Evolutionary conservation across 2,329 filamentous ascomycete genomes (phyloP), one percentile per base, ranked within the genome.

Genomic region (Lojkania enalia): DNA sequence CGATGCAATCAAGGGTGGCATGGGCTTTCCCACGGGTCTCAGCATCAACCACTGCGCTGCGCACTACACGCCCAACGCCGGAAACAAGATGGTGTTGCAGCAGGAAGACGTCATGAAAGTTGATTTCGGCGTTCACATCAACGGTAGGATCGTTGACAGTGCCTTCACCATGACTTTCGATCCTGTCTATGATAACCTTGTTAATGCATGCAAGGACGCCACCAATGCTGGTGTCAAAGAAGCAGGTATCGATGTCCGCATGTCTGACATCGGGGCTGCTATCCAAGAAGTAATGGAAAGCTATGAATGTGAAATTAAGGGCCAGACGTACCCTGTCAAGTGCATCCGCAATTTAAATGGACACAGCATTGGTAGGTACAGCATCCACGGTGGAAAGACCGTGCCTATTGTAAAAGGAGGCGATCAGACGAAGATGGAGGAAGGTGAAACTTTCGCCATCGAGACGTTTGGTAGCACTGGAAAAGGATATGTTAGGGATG

Each of bases 391-490:
- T 46, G 87, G 84, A 60, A 96, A 96, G 79, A 90, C 88, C 55
- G 89, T 96, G 39, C 92, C 91, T 0, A 96, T 96, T 61, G 90
- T 96, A 53, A 95, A 95, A 77, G 86, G 84, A 51, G 82, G 82
- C 51, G 89, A 95, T 63, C 84, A 86, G 68, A 95, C 90, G 40
- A 96, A 95, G 79, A 97, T 97, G 92, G 91, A 96, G 74, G 92
- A 96, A 73, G 90, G 90, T 31, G 91, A 97, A 65, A 85, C 90
- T 14, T 97, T 95, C 70, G 91, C 91, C 54, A 95, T 96, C 59
- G 91, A 96, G 76, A 96, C 91, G 0, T 96, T 96, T 70, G 92
- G 91, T 49, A 94, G 87, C 68, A 96, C 91, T 16, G 92, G 91
- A 53, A 91, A 89, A 67, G 91, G 90, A 54, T 87, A 88, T 64